Evolutionary conservation across 169 alveolate genomes (phyloP).

Genomic region (Plasmodium vivax): DNA sequence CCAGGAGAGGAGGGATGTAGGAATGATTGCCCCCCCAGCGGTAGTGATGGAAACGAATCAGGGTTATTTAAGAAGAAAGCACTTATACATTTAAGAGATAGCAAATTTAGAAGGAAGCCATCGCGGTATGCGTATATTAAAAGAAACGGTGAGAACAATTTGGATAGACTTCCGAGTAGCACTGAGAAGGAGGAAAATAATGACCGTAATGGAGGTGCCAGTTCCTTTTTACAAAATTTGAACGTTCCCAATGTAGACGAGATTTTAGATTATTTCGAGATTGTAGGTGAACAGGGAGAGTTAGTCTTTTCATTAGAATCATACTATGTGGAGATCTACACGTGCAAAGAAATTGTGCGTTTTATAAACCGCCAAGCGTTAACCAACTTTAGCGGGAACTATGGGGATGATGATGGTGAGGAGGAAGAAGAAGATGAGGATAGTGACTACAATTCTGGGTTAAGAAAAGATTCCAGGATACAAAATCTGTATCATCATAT

Average conservation of each 20-base stretch:
- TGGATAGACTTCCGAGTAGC: neutral
- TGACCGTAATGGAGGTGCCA: neutral
- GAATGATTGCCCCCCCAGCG: neutral
- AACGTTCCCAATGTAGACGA: neutral
- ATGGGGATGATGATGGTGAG: neutral
- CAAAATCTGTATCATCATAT: neutral
- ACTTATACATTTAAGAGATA: neutral
- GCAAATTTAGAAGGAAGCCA: neutral
- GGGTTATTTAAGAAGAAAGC: neutral
- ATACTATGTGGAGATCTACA: conserved; percentile 3
- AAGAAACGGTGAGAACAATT: neutral
- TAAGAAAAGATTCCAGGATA: neutral
- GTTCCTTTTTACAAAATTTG: neutral
- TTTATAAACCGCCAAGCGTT: neutral
- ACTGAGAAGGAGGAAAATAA: neutral
- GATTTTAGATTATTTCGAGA: conserved; percentile 8
- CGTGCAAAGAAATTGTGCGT: conserved; percentile 14
- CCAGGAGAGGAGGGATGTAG: neutral
- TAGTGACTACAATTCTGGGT: neutral
- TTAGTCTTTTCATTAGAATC: conserved; percentile 1
- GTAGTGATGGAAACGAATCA: neutral
- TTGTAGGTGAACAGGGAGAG: neutral
- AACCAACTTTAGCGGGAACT: neutral
- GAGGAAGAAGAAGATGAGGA: neutral
- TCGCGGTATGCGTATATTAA: neutral